Conservation (phyloP, 176 grass and related monocot species). For the Paspalum notatum region DNA sequence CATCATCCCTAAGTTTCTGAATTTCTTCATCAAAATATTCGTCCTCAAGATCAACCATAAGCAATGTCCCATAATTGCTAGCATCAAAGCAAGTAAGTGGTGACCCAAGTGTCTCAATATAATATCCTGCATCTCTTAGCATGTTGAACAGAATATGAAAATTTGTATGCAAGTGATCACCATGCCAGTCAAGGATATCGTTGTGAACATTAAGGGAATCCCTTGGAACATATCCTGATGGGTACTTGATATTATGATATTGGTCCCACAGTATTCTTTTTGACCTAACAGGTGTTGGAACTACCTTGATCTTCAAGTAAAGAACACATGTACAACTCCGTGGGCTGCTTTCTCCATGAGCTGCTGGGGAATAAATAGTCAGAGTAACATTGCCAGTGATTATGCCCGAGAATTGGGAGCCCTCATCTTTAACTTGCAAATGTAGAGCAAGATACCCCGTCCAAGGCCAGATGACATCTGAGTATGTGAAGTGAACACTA, state of each 20-base stretch:
- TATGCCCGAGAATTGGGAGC: conserved; percentile 71
- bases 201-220: conserved; percentile 98
- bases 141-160: conserved; percentile 98
- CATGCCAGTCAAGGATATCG: conserved; percentile 99
- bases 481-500: conserved; percentile 89
- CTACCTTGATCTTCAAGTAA: conserved; percentile 80
- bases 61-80: conserved; percentile 84
- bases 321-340: conserved; percentile 73
- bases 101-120: conserved; percentile 90
- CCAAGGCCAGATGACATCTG: conserved; percentile 97
- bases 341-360: conserved; percentile 56
- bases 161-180: conserved; percentile 96
- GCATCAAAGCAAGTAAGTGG: conserved; percentile 97
- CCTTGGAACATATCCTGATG: conserved; percentile 95
- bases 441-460: conserved; percentile 89
- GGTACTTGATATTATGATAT: conserved; percentile 99
- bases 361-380: conserved; percentile 65
- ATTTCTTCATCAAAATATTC: conserved; percentile 95
- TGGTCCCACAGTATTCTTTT: conserved; percentile 97
- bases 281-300: conserved; percentile 78
- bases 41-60: conserved; percentile 98
- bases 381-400: conserved; percentile 90
- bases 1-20: conserved; percentile 88
- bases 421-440: conserved; percentile 96
- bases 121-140: conserved; percentile 93